Percentiles rank a stretch among this genome's conserved stretches.
These are phyloP conservation scores for Zychaea mexicana DNA, from an alignment of 371 early-diverging fungal genomes.

Conservation along the genomic window DNA sequence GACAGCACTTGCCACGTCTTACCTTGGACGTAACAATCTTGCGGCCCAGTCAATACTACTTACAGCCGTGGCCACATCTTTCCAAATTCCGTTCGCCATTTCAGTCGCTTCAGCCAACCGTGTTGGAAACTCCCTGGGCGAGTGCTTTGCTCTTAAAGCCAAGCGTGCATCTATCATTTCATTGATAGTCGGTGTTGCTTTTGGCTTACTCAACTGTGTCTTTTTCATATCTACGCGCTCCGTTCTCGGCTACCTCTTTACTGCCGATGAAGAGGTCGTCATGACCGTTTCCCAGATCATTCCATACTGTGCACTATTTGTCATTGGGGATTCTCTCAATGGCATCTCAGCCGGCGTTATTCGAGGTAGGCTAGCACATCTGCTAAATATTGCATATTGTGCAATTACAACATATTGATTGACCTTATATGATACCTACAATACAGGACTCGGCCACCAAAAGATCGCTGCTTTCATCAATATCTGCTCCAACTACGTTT, in stretches of 20 bases:
- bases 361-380: no score
- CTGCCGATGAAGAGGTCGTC: slow-evolving; percentile 70
- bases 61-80: slow-evolving; percentile 70
- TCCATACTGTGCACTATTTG: slow-evolving; percentile 78
- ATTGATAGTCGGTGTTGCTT: slow-evolving; percentile 43
- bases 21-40: slow-evolving; percentile 72
- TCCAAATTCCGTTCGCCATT: slow-evolving; percentile 70
- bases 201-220: slow-evolving; percentile 39
- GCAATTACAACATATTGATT: no score
- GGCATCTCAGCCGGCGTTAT: slow-evolving; percentile 73
- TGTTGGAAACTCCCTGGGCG: slow-evolving; percentile 74
- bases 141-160: slow-evolving; percentile 34
- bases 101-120: slow-evolving; percentile 72
- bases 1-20: slow-evolving; percentile 77
- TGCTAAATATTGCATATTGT: no score
- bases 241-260: slow-evolving; percentile 66
- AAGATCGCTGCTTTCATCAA: slow-evolving; percentile 73
- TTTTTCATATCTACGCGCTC: slow-evolving; percentile 49
- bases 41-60: slow-evolving; percentile 79
- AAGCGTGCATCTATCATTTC: slow-evolving; percentile 45
- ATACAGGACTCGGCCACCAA: slow-evolving; percentile 63
- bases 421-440: no score
- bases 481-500: slow-evolving; percentile 66
- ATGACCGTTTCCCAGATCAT: slow-evolving; percentile 67
- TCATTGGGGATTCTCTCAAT: slow-evolving; percentile 73